Percentiles rank a stretch among this genome's conserved stretches.
These are phyloP conservation scores for Gnaphalium uliginosum DNA, from an alignment of 129 eudicot species.

Conservation along the genomic window DNA sequence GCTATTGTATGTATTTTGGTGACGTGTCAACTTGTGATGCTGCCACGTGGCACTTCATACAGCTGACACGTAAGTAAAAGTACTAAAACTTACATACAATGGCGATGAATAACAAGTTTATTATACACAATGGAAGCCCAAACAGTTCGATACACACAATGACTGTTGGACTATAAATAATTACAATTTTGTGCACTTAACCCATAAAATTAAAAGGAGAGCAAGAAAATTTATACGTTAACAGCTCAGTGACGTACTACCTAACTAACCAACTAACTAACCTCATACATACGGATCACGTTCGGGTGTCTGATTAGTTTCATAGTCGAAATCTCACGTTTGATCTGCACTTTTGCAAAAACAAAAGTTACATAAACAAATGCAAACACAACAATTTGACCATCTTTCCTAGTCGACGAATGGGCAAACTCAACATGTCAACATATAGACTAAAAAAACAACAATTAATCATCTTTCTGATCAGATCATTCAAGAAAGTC, in stretches of 20 bases:
- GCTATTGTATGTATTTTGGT: too few relatives aligned
- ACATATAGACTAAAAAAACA: not conserved
- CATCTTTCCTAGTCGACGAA: not conserved
- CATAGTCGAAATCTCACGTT: slow-evolving; percentile 97
- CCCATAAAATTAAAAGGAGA: not conserved
- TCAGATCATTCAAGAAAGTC: not conserved
- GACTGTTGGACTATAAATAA: too few relatives aligned
- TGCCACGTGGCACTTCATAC: too few relatives aligned
- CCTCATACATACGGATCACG: slow-evolving; percentile 93
- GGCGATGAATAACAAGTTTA: too few relatives aligned
- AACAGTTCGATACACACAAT: too few relatives aligned
- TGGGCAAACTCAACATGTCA: slow-evolving; percentile 9
- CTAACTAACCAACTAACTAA: slow-evolving; percentile 55
- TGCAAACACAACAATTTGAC: slow-evolving; percentile 12
- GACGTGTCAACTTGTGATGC: too few relatives aligned
- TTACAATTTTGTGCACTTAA: too few relatives aligned
- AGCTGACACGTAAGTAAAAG: too few relatives aligned
- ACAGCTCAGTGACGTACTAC: not conserved
- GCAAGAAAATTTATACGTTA: not conserved
- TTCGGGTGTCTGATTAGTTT: slow-evolving; percentile 89
- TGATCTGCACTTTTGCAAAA: slow-evolving; percentile 61
- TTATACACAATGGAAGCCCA: too few relatives aligned
- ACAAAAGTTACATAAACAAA: slow-evolving; percentile 14
- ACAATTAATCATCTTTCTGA: not conserved
- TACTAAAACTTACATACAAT: too few relatives aligned